phyloP scores from a whole-genome alignment of 164 flowering plant genomes.

The Houttuynia cordata region DNA sequence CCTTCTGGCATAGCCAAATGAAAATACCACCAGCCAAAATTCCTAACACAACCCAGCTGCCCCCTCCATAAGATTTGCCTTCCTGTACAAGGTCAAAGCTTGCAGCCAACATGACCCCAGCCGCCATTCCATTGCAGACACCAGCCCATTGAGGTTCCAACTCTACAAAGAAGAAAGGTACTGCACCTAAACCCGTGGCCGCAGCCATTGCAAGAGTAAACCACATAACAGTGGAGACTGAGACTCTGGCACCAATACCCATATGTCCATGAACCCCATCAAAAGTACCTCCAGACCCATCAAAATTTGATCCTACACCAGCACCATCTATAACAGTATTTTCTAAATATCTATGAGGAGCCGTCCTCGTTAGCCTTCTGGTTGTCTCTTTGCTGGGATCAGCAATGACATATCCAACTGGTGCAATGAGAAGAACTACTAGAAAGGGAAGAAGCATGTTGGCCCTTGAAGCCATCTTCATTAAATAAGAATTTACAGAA shows the following conservation, averaged over 20 bases:
- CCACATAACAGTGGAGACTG: slow-evolving; percentile 76
- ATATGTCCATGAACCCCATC: slow-evolving; percentile 23
- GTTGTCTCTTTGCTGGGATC: slow-evolving; percentile 19
- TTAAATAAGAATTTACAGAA: too few relatives aligned
- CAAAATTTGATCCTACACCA: slow-evolving; percentile 31
- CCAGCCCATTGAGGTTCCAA: slow-evolving; percentile 97
- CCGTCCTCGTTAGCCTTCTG: slow-evolving; percentile 28
- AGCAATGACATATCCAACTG: slow-evolving; percentile 9
- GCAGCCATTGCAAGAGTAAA: slow-evolving; percentile 93
- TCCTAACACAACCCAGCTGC: slow-evolving; percentile 86
- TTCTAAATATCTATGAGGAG: slow-evolving; percentile 48
- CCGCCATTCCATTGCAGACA: slow-evolving; percentile 95
- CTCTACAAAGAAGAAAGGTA: slow-evolving; percentile 97
- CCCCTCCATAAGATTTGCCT: slow-evolving; percentile 82
- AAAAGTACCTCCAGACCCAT: slow-evolving; percentile 14
- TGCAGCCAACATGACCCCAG: slow-evolving; percentile 99
- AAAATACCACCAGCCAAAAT: slow-evolving; percentile 79
- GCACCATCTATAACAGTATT: slow-evolving; percentile 53
- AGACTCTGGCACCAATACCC: slow-evolving; percentile 41
- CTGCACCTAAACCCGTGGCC: slow-evolving; percentile 93
- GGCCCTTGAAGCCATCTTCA: neutral
- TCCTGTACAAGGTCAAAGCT: slow-evolving; percentile 97
- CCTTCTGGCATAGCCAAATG: slow-evolving; percentile 95
- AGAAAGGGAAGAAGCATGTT: neutral
- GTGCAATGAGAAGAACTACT: neutral